phyloP scores from a whole-genome alignment of 108 stramenopile species.

The Skeletonema tropicum region DNA sequence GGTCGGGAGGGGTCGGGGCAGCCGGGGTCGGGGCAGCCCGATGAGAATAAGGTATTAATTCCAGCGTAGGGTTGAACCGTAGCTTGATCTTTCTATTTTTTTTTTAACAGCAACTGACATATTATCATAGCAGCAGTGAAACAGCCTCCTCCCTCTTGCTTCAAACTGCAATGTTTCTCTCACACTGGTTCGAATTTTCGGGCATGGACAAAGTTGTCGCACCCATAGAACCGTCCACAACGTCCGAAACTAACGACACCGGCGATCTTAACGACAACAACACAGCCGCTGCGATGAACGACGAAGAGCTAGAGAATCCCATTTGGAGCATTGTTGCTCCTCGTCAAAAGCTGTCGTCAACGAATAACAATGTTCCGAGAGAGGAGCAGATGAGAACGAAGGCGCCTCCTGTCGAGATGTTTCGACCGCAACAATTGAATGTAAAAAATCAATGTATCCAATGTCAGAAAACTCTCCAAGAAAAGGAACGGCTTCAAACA shows the following conservation, averaged over 20 bases:
- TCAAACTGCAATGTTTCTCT: constrained; percentile 18
- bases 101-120: no score
- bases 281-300: neutral
- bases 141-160: no score
- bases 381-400: neutral
- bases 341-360: constrained; percentile 1
- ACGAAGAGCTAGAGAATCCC: constrained; percentile 5
- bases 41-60: no score
- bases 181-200: constrained; percentile 34
- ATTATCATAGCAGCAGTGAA: no score
- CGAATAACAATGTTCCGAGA: neutral
- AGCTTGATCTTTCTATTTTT: no score
- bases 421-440: neutral
- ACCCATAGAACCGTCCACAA: neutral
- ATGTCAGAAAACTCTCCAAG: constrained; percentile 21
- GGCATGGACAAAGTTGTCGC: constrained; percentile 35
- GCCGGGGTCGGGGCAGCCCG: no score
- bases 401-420: neutral
- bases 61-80: no score
- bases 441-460: constrained; percentile 17
- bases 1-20: no score
- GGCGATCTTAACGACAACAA: neutral
- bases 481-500: neutral
- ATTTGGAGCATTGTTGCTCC: constrained; percentile 40
- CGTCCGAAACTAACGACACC: neutral